Percentiles rank a stretch among this genome's conserved stretches.
Conservation (phyloP, 805 yeast species). For the Starmera pachycereana region DNA sequence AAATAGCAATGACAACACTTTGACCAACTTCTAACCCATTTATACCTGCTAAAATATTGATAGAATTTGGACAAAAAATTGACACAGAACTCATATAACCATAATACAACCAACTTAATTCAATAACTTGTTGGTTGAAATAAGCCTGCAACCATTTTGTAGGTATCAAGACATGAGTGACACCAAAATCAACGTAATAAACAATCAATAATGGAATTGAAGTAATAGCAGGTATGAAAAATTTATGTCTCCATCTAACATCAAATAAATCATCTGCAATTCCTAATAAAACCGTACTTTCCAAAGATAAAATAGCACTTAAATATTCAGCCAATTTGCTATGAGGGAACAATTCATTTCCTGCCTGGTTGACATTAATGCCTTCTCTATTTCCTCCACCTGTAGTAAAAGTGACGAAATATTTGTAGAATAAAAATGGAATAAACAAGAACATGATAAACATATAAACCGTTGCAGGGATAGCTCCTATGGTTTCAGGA, state of each 20-base stretch:
- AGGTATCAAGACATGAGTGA: conserved; percentile 81
- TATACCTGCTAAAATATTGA: conserved; percentile 91
- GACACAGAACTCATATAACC: conserved; percentile 84
- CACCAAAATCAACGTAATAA: conserved; percentile 89
- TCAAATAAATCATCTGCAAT: conserved; percentile 93
- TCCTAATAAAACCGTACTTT: conserved; percentile 77
- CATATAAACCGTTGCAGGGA: conserved; percentile 72
- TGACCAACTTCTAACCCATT: conserved; percentile 98
- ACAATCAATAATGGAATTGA: conserved; percentile 85
- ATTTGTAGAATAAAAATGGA: conserved; percentile 79
- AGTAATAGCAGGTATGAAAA: conserved; percentile 90
- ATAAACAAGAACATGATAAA: conserved; percentile 75
- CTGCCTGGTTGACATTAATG: conserved; percentile 15
- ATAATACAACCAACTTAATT: conserved; percentile 75
- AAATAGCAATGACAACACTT: conserved; percentile 62
- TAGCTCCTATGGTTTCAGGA: conserved; percentile 91
- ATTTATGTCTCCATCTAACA: conserved; percentile 94
- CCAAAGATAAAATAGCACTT: conserved; percentile 74
- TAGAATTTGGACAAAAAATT: conserved; percentile 92
- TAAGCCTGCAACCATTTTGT: conserved; percentile 37
- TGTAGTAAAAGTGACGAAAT: conserved; percentile 45
- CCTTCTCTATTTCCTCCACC: conserved; percentile 50
- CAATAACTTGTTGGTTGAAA: conserved; percentile 36
- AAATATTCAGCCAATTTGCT: conserved; percentile 76
- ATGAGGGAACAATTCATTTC: conserved; percentile 50